Conservation (phyloP, 768 basidiomycete species). For the Hygrocybe coccinea region DNA sequence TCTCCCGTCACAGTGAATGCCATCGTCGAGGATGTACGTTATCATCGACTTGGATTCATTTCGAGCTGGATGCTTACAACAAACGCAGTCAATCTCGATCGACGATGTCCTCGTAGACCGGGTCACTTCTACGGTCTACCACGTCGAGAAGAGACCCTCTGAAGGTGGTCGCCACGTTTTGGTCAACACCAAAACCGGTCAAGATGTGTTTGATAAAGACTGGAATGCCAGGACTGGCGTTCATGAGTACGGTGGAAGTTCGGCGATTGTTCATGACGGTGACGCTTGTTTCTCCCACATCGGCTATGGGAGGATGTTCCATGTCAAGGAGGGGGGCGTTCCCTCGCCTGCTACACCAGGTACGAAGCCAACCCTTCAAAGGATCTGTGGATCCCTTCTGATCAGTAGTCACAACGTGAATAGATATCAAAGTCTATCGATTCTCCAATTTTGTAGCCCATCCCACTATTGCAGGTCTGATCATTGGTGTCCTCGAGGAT, state of each 20-base stretch:
- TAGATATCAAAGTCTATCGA: slow-evolving; percentile 41
- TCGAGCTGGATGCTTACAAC: slow-evolving; percentile 14
- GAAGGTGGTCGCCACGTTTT: slow-evolving; percentile 33
- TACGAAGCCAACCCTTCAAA: slow-evolving; percentile 22
- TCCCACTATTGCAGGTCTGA: slow-evolving; percentile 39
- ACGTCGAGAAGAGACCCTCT: slow-evolving; percentile 13
- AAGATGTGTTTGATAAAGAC: slow-evolving; percentile 46
- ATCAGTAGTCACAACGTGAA: not conserved
- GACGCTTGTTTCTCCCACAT: slow-evolving; percentile 57
- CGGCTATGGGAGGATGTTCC: slow-evolving; percentile 50
- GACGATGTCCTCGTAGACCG: slow-evolving; percentile 13
- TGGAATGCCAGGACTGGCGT: slow-evolving; percentile 56
- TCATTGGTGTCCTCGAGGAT: slow-evolving; percentile 55
- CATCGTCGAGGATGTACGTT: slow-evolving; percentile 40
- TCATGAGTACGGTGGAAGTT: slow-evolving; percentile 69
- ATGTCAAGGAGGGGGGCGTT: slow-evolving; percentile 27
- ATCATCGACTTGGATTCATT: not conserved
- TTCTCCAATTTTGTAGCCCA: slow-evolving; percentile 53
- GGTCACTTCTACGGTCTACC: slow-evolving; percentile 7
- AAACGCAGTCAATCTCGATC: slow-evolving; percentile 8
- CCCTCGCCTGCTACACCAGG: slow-evolving; percentile 53
- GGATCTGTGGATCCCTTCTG: slow-evolving; percentile 1
- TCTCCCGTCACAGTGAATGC: slow-evolving; percentile 48
- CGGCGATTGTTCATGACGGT: slow-evolving; percentile 48
- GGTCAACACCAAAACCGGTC: slow-evolving; percentile 36